Conservation (phyloP, 2,329 filamentous ascomycete species). For the Dothiorella sarmentorum region DNA sequence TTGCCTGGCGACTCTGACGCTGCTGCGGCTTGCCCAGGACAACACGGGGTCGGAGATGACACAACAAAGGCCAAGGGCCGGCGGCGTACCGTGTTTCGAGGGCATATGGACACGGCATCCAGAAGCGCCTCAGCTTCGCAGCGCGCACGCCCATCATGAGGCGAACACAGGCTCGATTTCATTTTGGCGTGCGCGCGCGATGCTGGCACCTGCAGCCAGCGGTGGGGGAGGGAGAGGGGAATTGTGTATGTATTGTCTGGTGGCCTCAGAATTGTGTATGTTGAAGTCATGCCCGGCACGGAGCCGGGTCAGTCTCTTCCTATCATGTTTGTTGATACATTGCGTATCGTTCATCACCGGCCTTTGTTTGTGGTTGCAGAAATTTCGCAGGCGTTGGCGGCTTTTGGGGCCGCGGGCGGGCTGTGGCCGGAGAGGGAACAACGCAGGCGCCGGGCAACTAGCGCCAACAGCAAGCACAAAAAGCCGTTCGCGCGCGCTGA, state of each 20-base stretch:
- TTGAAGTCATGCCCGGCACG: constrained; percentile 35
- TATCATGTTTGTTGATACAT: constrained; percentile 32
- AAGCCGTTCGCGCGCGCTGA: neutral
- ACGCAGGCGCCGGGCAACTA: neutral
- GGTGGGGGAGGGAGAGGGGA: constrained; percentile 11
- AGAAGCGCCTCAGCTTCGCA: constrained; percentile 8
- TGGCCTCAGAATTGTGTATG: constrained; percentile 34
- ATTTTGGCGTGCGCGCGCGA: neutral
- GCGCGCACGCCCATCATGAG: neutral
- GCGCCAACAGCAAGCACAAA: neutral
- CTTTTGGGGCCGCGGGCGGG: neutral
- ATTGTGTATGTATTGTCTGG: neutral
- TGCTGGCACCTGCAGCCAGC: constrained; percentile 9
- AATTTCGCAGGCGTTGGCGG: constrained; percentile 17
- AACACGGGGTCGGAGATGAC: constrained; percentile 16
- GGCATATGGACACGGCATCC: constrained; percentile 4
- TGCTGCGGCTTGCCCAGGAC: constrained; percentile 11
- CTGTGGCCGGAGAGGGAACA: too few species aligned
- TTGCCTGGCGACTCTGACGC: constrained; percentile 9
- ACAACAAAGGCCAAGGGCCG: constrained; percentile 7
- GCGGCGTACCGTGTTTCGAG: constrained; percentile 13
- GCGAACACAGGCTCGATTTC: constrained; percentile 6
- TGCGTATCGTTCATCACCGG: constrained; percentile 33
- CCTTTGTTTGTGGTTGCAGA: constrained; percentile 32
- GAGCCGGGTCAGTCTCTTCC: constrained; percentile 39